Conservation (phyloP, 306 rosid species). For the Sesbania bispinosa region DNA sequence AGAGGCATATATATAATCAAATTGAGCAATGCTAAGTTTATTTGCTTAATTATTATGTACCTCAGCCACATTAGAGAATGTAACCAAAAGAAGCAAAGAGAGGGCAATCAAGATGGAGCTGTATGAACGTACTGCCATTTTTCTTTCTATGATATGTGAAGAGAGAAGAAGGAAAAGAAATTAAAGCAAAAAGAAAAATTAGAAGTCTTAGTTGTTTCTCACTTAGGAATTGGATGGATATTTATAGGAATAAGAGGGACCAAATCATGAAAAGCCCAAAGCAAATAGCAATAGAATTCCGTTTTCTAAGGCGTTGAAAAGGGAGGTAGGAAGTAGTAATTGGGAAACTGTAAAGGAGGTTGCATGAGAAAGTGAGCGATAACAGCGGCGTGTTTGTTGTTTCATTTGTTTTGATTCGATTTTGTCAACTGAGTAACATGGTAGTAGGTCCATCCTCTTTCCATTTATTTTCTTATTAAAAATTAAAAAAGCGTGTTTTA, state of each 20-base stretch:
- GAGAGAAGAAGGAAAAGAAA: neutral
- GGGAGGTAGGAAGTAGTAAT: neutral
- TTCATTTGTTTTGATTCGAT: conserved; percentile 1
- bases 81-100: conserved; percentile 52
- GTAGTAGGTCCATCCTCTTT: neutral
- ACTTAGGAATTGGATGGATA: neutral
- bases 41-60: too few species aligned
- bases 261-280: neutral
- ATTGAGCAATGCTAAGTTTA: too few species aligned
- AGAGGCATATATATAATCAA: neutral
- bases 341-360: neutral
- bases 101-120: conserved; percentile 32
- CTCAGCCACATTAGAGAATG: conserved; percentile 50
- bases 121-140: conserved; percentile 41
- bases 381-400: conserved; percentile 44
- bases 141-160: neutral
- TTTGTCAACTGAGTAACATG: conserved; percentile 33
- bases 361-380: conserved; percentile 29
- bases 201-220: neutral
- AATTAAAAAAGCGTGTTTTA: too few species aligned
- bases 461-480: too few species aligned
- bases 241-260: conserved; percentile 49
- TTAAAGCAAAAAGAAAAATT: neutral
- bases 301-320: conserved; percentile 39
- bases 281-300: conserved; percentile 13